Base-by-base conservation (phyloP, 106 monocot genomes). In the Xerophyta viscosa region DNA sequence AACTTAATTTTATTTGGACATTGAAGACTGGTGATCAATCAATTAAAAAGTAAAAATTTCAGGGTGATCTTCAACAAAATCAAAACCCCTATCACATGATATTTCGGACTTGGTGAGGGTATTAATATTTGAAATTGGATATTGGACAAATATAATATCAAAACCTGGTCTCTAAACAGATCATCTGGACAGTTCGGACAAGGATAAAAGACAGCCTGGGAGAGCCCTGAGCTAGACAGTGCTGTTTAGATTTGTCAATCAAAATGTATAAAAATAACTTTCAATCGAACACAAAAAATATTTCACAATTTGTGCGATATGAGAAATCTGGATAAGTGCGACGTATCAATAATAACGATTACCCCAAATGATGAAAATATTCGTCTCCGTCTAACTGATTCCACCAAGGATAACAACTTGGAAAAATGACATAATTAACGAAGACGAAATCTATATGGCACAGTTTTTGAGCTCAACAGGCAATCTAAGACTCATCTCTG, bases 381-480 rank as follows among this genome's bases (percentile, higher is more conserved):
- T 15, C 39, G 59, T 29, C 21, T 21, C 1, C 20, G 13, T n/a
- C 20, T 3, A 51, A 46, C 46, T 27, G 28, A 14, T 2, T n/a
- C 54, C 51, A 33, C 50, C 41, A 42, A 25, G 1, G 3, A 41
- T 56, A 29, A 27, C 24, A 26, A 37, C 49, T 50, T 43, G 39
- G 24, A 45, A 27, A 54, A 53, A 39, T 15, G 6, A 1, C 15
- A 13, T 3, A n/a, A 19, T 48, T 61, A 8, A 25, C n/a, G 47
- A 41, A 71, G 58, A 37, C 48, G 28, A 19, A 46, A 58, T 46
- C 7, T 42, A 73, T 77, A 18, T 83, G 26, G 73, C 69, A 77
- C 77, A 73, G 65, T 27, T 58, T 77, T 77, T 82, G 72, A 82
- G 69, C 75, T 75, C 66, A 42, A 31, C 31, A 62, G 63, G 56